Evolutionary conservation across 2,329 filamentous ascomycete genomes (phyloP).

Genomic region (Cytospora paraplurivora): DNA sequence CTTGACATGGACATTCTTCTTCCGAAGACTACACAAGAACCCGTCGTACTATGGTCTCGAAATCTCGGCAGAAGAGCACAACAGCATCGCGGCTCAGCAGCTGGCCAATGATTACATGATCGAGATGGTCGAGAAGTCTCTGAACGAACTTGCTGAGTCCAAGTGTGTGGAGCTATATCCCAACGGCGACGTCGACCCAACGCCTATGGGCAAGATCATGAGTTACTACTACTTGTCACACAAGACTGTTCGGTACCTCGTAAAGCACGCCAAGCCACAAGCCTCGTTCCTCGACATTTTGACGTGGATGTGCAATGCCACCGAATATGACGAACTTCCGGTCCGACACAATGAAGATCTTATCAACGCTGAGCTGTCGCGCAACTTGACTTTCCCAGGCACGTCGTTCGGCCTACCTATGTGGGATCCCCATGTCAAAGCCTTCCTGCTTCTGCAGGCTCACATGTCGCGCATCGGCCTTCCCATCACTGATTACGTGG

Average conservation of each 20-base stretch:
- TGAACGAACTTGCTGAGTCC: conserved; percentile 79
- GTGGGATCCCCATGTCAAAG: conserved; percentile 98
- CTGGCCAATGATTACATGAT: conserved; percentile 95
- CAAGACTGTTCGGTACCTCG: conserved; percentile 85
- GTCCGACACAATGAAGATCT: conserved; percentile 98
- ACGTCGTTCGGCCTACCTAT: conserved; percentile 73
- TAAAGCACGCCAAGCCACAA: conserved; percentile 71
- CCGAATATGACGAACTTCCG: conserved; percentile 95
- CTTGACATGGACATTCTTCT: conserved; percentile 99
- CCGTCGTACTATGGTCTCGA: conserved; percentile 97
- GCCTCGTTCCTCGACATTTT: conserved; percentile 82
- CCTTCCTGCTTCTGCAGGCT: conserved; percentile 89
- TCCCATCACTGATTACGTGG: conserved; percentile 95
- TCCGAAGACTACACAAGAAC: conserved; percentile 95
- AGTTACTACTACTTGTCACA: conserved; percentile 98
- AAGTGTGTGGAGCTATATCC: conserved; percentile 80
- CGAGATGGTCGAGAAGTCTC: conserved; percentile 83
- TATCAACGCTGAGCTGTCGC: conserved; percentile 87
- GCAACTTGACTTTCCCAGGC: conserved; percentile 69
- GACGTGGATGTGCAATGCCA: conserved; percentile 89
- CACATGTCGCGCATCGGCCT: conserved; percentile 92
- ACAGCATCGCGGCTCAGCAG: conserved; percentile 80
- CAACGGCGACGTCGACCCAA: conserved; percentile 88
- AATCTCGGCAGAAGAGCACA: conserved; percentile 90
- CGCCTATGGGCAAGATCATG: conserved; percentile 96